Conservation (phyloP, 2,329 filamentous ascomycete species). For the Alternaria triticina region DNA sequence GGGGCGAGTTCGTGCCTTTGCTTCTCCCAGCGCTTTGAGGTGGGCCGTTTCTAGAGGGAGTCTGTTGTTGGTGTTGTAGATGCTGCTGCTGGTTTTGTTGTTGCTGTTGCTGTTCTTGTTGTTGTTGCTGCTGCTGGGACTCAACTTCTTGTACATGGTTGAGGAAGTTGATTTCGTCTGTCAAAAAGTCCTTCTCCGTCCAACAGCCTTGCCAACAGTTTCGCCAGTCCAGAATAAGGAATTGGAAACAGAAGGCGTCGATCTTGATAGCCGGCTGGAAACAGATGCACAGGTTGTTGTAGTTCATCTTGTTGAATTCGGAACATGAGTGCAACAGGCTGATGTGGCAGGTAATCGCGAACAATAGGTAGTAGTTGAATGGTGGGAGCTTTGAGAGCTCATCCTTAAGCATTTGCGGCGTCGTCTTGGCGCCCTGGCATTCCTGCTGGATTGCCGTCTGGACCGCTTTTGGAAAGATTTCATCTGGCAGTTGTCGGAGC, state of each 20-base stretch:
- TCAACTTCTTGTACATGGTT: conserved; percentile 30
- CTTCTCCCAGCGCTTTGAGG: conserved; percentile 29
- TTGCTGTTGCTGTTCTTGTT: background rate
- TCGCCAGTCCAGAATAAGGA: conserved; percentile 92
- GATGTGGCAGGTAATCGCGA: conserved; percentile 95
- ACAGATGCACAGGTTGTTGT: conserved; percentile 92
- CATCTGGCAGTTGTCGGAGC: conserved; percentile 92
- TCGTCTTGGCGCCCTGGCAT: conserved; percentile 77
- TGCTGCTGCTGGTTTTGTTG: conserved; percentile 3
- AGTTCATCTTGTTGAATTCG: conserved; percentile 98
- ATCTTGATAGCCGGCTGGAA: conserved; percentile 98
- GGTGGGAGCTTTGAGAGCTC: conserved; percentile 93
- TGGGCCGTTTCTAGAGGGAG: conserved; percentile 35
- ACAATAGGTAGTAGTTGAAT: conserved; percentile 97
- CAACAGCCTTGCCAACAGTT: conserved; percentile 97
- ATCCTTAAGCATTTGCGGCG: conserved; percentile 85
- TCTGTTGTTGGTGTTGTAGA: conserved; percentile 17
- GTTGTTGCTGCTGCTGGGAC: conserved; percentile 7
- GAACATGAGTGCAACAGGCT: conserved; percentile 89
- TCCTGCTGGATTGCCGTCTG: conserved; percentile 82
- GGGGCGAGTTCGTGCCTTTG: conserved; percentile 36
- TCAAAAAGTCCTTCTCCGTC: conserved; percentile 75
- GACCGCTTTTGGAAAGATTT: conserved; percentile 84
- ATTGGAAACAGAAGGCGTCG: conserved; percentile 93
- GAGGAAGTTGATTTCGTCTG: conserved; percentile 42